Evolutionary conservation across 805 yeast genomes (phyloP).

Genomic region (Barnettozyma sucrosica): DNA sequence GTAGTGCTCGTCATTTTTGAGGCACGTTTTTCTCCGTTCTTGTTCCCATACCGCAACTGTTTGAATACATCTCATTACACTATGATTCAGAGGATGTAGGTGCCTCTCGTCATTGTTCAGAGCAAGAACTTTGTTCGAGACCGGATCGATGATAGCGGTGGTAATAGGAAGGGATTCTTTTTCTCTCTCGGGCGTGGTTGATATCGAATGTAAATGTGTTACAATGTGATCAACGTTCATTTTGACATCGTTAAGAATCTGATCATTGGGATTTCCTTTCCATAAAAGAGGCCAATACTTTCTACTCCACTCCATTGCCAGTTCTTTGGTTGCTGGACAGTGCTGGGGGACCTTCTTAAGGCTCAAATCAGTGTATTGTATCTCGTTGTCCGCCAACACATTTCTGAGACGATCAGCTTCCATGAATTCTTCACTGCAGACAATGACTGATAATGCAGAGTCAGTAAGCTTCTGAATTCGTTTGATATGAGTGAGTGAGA

Average conservation of each 20-base stretch:
- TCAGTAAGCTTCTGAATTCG: constrained; percentile 39
- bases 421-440: constrained; percentile 36
- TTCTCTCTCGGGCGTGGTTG: constrained; percentile 26
- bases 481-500: constrained; percentile 41
- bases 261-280: constrained; percentile 87
- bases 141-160: constrained; percentile 61
- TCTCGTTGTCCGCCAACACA: constrained; percentile 12
- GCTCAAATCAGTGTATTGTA: constrained; percentile 20
- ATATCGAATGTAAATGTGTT: constrained; percentile 26
- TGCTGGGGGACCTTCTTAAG: constrained; percentile 44
- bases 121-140: constrained; percentile 31
- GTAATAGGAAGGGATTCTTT: constrained; percentile 39
- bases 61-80: constrained; percentile 67
- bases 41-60: constrained; percentile 54
- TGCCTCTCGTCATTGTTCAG: constrained; percentile 36
- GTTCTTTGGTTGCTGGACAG: constrained; percentile 69
- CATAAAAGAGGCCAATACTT: constrained; percentile 84
- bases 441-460: constrained; percentile 32
- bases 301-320: constrained; percentile 58
- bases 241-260: constrained; percentile 50
- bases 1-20: constrained; percentile 33
- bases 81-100: constrained; percentile 58
- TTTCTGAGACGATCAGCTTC: constrained; percentile 24
- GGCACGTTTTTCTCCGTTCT: constrained; percentile 28
- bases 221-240: constrained; percentile 43